Conservation (phyloP, 2,329 filamentous ascomycete genomes). For the Anisogramma anomala region DNA sequence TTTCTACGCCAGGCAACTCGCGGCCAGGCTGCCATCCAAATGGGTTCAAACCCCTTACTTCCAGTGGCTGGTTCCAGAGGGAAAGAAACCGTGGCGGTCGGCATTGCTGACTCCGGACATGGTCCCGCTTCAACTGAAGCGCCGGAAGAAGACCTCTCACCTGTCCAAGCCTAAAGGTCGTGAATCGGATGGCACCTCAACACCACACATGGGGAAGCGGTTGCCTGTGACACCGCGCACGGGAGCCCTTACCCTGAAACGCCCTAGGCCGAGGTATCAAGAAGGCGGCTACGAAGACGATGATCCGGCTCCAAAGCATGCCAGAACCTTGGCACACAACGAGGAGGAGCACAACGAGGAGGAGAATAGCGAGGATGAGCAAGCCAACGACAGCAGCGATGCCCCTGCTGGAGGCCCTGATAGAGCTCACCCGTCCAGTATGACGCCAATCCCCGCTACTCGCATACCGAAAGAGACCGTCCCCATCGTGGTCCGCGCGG, state of each 20-base stretch:
- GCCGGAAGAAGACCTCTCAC: slow-evolving; percentile 15
- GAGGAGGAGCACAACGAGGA: slow-evolving; percentile 19
- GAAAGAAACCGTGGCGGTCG: slow-evolving; percentile 20
- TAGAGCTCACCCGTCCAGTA: neutral
- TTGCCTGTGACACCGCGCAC: slow-evolving; percentile 12
- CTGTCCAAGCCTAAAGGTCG: neutral
- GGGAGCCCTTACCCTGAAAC: slow-evolving; percentile 3
- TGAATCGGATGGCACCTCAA: neutral
- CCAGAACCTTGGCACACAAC: slow-evolving; percentile 27
- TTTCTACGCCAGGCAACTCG: slow-evolving; percentile 33
- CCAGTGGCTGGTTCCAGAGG: slow-evolving; percentile 24
- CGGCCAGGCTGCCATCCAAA: slow-evolving; percentile 23
- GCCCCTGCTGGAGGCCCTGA: slow-evolving; percentile 9
- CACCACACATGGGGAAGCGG: slow-evolving; percentile 17
- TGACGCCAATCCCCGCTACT: slow-evolving; percentile 12
- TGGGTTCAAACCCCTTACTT: slow-evolving; percentile 25
- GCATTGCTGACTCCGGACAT: slow-evolving; percentile 18
- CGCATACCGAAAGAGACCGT: slow-evolving; percentile 21
- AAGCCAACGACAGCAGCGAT: slow-evolving; percentile 16
- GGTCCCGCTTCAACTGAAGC: slow-evolving; percentile 18
- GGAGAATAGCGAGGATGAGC: slow-evolving; percentile 8
- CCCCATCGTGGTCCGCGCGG: slow-evolving; percentile 36
- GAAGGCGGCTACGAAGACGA: slow-evolving; percentile 27
- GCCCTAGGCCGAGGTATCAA: slow-evolving; percentile 17
- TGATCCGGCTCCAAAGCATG: slow-evolving; percentile 22